A percentile compares a stretch with the other conserved stretches of the same genome.
Conservation (phyloP, 2,329 filamentous ascomycete species). For the Scolecobasidium constrictum region DNA sequence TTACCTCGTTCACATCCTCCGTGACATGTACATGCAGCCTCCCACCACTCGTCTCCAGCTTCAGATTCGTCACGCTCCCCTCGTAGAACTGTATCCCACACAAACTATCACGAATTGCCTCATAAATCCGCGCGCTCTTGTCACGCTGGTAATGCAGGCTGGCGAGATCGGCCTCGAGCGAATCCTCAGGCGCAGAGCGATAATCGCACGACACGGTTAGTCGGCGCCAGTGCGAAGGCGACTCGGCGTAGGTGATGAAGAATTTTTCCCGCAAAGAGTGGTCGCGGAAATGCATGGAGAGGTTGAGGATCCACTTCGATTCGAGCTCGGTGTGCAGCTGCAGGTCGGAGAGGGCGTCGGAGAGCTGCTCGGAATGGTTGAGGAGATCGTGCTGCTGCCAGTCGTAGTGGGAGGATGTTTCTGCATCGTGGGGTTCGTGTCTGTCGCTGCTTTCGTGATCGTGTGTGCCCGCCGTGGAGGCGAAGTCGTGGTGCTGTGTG, state of each 20-base stretch:
- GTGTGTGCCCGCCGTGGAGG: background rate
- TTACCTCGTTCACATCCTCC: slow-evolving; percentile 94
- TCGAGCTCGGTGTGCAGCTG: slow-evolving; percentile 74
- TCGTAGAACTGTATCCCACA: slow-evolving; percentile 93
- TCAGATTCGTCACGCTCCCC: slow-evolving; percentile 91
- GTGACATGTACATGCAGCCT: slow-evolving; percentile 92
- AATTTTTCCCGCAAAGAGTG: slow-evolving; percentile 91
- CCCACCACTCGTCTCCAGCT: slow-evolving; percentile 78
- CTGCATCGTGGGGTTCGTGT: background rate
- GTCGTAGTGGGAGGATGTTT: background rate
- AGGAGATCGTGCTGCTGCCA: background rate
- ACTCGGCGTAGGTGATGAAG: slow-evolving; percentile 87
- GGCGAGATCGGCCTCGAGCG: slow-evolving; percentile 74
- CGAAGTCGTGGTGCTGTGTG: slow-evolving; percentile 10
- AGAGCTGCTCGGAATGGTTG: slow-evolving; percentile 7
- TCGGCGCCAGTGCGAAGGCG: slow-evolving; percentile 67
- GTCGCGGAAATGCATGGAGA: slow-evolving; percentile 97
- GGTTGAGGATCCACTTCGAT: slow-evolving; percentile 84
- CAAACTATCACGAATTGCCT: slow-evolving; percentile 84
- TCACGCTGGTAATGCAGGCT: slow-evolving; percentile 75
- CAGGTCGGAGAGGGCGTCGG: slow-evolving; percentile 39
- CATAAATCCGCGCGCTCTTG: slow-evolving; percentile 87
- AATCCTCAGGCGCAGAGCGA: slow-evolving; percentile 64
- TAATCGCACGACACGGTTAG: slow-evolving; percentile 95
- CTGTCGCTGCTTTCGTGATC: background rate